Percentiles rank a stretch among this genome's conserved stretches.
These are phyloP conservation scores for Cryptococcus deneoformans DNA, from an alignment of 1,284 basidiomycete species.

Conservation along the genomic window DNA sequence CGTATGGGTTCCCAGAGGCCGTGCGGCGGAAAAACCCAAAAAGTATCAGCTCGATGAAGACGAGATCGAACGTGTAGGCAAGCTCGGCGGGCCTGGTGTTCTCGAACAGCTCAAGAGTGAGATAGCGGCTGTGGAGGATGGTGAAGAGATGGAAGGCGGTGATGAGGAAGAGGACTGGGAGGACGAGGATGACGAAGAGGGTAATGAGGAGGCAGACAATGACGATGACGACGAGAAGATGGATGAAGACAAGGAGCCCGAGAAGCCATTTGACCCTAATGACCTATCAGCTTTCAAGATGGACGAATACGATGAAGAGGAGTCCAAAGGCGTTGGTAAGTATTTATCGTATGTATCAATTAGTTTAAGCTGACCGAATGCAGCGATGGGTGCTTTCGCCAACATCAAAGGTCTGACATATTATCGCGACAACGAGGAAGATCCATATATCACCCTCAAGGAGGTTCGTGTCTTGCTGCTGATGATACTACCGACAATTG, in stretches of 20 bases:
- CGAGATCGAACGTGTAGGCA: constrained; percentile 86
- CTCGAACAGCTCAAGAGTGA: constrained; percentile 77
- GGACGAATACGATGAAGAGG: constrained; percentile 91
- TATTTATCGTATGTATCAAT: constrained; percentile 2
- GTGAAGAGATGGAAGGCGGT: constrained; percentile 61
- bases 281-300: constrained; percentile 90
- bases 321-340: constrained; percentile 59
- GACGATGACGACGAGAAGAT: constrained; percentile 52
- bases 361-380: background rate
- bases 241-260: constrained; percentile 53
- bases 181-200: constrained; percentile 29
- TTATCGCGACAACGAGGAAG: constrained; percentile 87
- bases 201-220: constrained; percentile 55
- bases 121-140: constrained; percentile 66
- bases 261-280: constrained; percentile 56
- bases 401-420: constrained; percentile 94
- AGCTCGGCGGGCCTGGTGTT: constrained; percentile 78
- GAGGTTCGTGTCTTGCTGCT: constrained; percentile 58
- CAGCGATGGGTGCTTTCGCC: constrained; percentile 84
- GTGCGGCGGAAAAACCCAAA: constrained; percentile 69
- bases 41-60: constrained; percentile 90
- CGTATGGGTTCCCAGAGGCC: constrained; percentile 78
- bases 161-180: constrained; percentile 59
- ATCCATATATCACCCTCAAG: constrained; percentile 96
- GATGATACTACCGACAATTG: background rate